Evolutionary conservation across 345 rosid genomes (phyloP).

Genomic region (Eucalyptus urophylla): DNA sequence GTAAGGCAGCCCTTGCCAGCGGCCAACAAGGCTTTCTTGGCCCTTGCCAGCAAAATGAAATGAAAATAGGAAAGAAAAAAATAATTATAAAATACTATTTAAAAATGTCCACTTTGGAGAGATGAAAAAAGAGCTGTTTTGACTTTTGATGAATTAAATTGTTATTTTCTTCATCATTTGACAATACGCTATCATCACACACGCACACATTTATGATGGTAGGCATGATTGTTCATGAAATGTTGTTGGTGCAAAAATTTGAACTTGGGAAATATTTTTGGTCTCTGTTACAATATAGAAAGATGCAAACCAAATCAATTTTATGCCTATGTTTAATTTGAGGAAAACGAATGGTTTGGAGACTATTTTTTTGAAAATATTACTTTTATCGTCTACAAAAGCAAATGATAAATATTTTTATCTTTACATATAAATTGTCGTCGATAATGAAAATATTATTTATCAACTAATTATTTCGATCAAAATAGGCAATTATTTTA

Average conservation of each 20-base stretch:
- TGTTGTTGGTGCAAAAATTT: not conserved
- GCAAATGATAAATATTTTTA: too few relatives aligned
- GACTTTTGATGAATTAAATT: not conserved
- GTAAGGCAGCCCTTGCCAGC: not conserved
- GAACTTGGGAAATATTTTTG: not conserved
- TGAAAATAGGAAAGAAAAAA: too few relatives aligned
- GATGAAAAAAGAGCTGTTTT: not conserved
- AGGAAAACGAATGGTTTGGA: not conserved
- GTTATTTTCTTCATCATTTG: not conserved
- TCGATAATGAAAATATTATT: too few relatives aligned
- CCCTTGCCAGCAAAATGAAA: not conserved
- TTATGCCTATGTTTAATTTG: not conserved
- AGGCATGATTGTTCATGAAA: not conserved
- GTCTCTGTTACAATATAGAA: not conserved
- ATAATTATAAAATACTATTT: too few relatives aligned
- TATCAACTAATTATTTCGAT: too few relatives aligned
- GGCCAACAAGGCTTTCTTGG: accelerated
- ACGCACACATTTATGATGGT: too few relatives aligned
- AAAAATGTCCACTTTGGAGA: not conserved
- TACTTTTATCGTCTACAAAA: not conserved
- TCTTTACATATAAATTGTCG: too few relatives aligned
- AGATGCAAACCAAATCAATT: not conserved
- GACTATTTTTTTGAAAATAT: too few relatives aligned
- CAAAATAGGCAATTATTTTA: accelerated
- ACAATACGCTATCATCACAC: not conserved